Evolutionary conservation across 1,284 basidiomycete species (phyloP).

Genomic region (Fomitopsis schrenkii): DNA sequence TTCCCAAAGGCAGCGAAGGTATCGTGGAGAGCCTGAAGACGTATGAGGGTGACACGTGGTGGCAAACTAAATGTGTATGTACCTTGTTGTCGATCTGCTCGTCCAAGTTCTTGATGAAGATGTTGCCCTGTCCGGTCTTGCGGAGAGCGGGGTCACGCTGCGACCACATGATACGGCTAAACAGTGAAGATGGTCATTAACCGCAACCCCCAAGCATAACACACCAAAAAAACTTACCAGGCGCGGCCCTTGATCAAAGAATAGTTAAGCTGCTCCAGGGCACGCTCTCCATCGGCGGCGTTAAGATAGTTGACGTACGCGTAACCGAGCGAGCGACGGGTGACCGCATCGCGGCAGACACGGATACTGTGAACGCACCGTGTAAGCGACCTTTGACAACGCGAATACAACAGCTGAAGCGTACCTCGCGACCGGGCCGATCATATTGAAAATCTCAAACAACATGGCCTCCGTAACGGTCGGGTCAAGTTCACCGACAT

Average conservation of each 20-base stretch:
- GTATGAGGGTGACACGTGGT: not conserved
- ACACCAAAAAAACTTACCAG: slow-evolving; percentile 52
- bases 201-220: not conserved
- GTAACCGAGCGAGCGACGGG: slow-evolving; percentile 98
- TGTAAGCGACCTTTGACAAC: not conserved
- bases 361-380: slow-evolving; percentile 69
- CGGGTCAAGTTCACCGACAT: slow-evolving; percentile 98
- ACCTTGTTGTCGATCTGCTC: slow-evolving; percentile 99
- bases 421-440: slow-evolving; percentile 95
- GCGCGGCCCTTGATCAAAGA: slow-evolving; percentile 98
- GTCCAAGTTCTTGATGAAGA: slow-evolving; percentile 99
- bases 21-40: slow-evolving; percentile 87
- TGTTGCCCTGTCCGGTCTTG: slow-evolving; percentile 99
- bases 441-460: slow-evolving; percentile 99
- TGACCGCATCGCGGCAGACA: slow-evolving; percentile 99
- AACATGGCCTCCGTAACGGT: slow-evolving; percentile 99
- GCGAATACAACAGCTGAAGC: slow-evolving; percentile 22
- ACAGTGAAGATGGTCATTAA: not conserved
- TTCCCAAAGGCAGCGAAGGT: slow-evolving; percentile 99
- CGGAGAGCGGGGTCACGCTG: slow-evolving; percentile 99
- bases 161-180: slow-evolving; percentile 99
- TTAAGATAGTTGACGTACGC: slow-evolving; percentile 99
- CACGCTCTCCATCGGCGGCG: slow-evolving; percentile 93
- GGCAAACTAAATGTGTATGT: slow-evolving; percentile 7
- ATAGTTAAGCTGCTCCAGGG: slow-evolving; percentile 99